phyloP scores from a whole-genome alignment of 805 yeast species.

The Candida pseudofarinosa region DNA sequence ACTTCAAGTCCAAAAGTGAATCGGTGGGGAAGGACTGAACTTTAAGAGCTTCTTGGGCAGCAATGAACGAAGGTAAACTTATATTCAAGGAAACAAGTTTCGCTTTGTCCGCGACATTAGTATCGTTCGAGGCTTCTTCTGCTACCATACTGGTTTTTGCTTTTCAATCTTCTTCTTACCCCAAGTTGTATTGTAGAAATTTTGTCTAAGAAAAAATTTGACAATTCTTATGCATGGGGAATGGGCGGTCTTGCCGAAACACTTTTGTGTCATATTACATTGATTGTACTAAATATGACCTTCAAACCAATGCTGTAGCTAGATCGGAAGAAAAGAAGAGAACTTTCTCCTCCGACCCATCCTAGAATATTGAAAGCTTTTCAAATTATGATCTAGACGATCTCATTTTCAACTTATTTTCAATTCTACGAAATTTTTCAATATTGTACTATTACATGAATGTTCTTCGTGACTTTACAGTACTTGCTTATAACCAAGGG shows the following conservation, averaged over 20 bases:
- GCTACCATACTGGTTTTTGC: conserved; percentile 2
- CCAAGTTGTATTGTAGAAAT: not conserved
- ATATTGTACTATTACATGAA: no score
- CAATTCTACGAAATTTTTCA: no score
- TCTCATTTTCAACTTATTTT: no score
- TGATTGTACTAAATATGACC: not conserved
- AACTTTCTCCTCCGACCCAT: no score
- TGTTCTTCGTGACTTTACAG: no score
- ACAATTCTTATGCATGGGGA: not conserved
- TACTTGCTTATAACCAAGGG: no score
- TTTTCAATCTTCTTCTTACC: not conserved
- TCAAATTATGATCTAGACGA: no score
- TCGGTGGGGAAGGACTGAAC: conserved; percentile 38
- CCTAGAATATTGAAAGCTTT: no score
- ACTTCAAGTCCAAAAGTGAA: conserved; percentile 52
- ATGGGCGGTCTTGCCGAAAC: not conserved
- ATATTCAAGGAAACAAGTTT: conserved; percentile 19
- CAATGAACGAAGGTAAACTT: conserved; percentile 12
- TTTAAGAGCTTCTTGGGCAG: conserved; percentile 18
- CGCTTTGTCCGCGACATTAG: conserved; percentile 9
- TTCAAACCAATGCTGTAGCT: no score
- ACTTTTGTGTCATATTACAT: not conserved
- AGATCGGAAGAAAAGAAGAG: no score
- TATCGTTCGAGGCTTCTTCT: conserved; percentile 9
- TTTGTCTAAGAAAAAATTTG: not conserved